phyloP scores from a whole-genome alignment of 192 early-diverging fungal genomes.

The Mortierella alpina region DNA sequence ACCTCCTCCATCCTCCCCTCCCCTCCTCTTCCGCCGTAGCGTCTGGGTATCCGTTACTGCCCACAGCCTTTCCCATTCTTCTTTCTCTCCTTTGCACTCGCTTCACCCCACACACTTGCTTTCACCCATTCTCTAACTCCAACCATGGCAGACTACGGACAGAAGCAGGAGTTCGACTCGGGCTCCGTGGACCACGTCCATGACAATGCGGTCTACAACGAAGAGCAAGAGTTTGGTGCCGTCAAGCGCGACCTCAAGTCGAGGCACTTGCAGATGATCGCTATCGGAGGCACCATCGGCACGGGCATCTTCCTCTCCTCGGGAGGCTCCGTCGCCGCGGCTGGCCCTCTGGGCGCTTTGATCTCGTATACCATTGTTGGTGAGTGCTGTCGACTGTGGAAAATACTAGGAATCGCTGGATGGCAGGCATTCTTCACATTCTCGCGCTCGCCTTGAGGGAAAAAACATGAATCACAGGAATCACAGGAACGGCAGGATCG shows the following conservation, averaged over 20 bases:
- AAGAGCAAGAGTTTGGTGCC: constrained; percentile 44
- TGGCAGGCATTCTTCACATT: no score
- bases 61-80: neutral
- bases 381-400: neutral
- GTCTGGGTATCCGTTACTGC: constrained; percentile 13
- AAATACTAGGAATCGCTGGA: neutral
- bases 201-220: neutral
- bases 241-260: constrained; percentile 74
- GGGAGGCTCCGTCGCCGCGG: constrained; percentile 76
- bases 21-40: neutral
- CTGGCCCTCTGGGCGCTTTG: constrained; percentile 85
- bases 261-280: constrained; percentile 79
- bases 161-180: constrained; percentile 12
- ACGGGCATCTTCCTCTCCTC: constrained; percentile 83
- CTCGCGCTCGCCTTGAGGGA: neutral
- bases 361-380: constrained; percentile 72
- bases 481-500: neutral
- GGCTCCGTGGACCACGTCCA: neutral
- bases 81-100: neutral
- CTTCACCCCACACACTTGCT: neutral
- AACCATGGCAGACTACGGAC: constrained; percentile 16
- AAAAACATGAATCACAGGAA: no score
- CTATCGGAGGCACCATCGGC: constrained; percentile 76
- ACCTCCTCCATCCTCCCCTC: neutral
- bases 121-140: neutral